Evolutionary conservation across 768 basidiomycete species (phyloP), one percentile per base, ranked within the genome.

Genomic region (Pisolithus orientalis): DNA sequence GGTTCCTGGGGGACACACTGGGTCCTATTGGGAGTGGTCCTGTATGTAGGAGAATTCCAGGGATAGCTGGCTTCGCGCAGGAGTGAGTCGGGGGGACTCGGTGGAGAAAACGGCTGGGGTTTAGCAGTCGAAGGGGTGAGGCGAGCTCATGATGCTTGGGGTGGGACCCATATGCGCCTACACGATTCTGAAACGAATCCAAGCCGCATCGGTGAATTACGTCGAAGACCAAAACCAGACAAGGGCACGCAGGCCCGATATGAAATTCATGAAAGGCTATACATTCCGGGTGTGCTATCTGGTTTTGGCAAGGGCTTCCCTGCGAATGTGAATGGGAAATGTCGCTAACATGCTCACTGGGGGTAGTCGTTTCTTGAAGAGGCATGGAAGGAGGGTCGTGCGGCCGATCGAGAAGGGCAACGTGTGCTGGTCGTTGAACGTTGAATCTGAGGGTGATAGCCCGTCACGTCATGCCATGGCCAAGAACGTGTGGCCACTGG

Each of bases 51-150:
- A 32, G 31, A 32, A 32, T 32, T 10, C 13, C 34, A 5, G 34
- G 11, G 5, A 34, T 1, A 34, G 31, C 6, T 32, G 7, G 31
- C 10, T 1, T 32, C 8, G 31, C 9, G 31, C 9, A 10, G 31
- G 11, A 21, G 34, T 34, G 34, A 32, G 8, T 32, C 31, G 28
- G 28, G 28, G 7, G 5, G 7, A 3, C 28, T 34, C 5, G 13
- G 2, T 13, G 3, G 34, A 13, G 13, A 3, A 34, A 34, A 34
- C 34, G 10, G 13, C 34, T 34, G 34, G 11, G 34, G 10, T 34
- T 11, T 34, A 38, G 52, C 38, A 48, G 45, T 62, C 57, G 48
- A 53, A 55, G 53, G 47, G 46, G 25, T 44, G 13, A 9, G 44
- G 37, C 34, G 21, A 21, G 45, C 13, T 24, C 28, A 5, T 29